A percentile compares a stretch with the other conserved stretches of the same genome.
phyloP scores from a whole-genome alignment of 2,329 filamentous ascomycete genomes.

The Calonectria hawksworthii region DNA sequence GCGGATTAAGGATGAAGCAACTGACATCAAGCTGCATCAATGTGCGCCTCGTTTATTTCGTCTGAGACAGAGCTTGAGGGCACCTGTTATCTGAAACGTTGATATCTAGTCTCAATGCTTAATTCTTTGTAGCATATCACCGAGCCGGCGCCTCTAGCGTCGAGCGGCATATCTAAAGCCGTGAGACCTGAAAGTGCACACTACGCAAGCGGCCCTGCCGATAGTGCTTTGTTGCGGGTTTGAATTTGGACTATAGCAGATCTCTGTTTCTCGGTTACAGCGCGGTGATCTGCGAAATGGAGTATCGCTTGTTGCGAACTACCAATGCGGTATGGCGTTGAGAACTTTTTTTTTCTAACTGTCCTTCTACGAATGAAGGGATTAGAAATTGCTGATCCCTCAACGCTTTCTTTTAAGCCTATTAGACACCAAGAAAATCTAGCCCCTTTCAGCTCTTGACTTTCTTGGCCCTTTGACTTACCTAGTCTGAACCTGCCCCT shows the following conservation, averaged over 20 bases:
- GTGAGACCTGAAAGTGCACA: neutral
- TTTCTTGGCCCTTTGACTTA: neutral
- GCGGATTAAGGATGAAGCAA: neutral
- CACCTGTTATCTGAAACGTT: neutral
- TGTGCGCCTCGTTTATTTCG: neutral
- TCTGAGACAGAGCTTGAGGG: neutral
- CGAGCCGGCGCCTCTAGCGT: neutral
- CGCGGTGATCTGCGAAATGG: neutral
- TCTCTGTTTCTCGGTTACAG: neutral
- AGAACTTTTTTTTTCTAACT: neutral
- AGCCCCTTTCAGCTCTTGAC: neutral
- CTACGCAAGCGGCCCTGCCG: neutral
- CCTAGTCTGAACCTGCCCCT: neutral
- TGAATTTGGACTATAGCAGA: neutral
- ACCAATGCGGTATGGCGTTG: neutral
- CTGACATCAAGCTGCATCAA: neutral
- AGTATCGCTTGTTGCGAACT: neutral
- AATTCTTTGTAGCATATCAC: neutral
- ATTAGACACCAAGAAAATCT: neutral
- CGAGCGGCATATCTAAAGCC: neutral
- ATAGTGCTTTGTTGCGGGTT: neutral
- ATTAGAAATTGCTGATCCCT: neutral
- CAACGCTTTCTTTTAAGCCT: neutral
- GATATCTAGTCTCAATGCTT: neutral
- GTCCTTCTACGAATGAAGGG: neutral